These are phyloP conservation scores for Zea mays DNA, from an alignment of 176 grass and related monocot genomes.

Conservation along the genomic window DNA sequence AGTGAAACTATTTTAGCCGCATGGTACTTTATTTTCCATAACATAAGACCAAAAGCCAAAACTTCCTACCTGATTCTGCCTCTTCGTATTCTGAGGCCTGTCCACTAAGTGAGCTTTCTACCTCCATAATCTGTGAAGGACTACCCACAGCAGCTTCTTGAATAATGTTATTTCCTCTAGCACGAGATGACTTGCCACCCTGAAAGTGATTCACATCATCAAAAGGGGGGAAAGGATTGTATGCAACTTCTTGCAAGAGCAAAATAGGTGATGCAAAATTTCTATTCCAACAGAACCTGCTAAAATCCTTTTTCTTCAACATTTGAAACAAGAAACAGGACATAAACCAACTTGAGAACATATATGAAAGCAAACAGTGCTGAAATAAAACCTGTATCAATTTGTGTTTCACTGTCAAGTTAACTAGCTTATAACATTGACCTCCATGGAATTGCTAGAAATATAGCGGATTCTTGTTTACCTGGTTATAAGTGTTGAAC, in stretches of 20 bases:
- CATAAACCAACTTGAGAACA: not conserved
- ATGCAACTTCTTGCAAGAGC: constrained; percentile 10
- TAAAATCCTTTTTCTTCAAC: not conserved
- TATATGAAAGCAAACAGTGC: constrained; percentile 3
- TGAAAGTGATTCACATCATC: constrained; percentile 33
- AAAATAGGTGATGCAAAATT: not conserved
- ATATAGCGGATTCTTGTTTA: not conserved
- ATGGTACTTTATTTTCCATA: constrained; percentile 45
- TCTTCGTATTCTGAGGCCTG: constrained; percentile 84
- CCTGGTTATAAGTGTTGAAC: constrained; percentile 6
- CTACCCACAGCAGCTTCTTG: constrained; percentile 58
- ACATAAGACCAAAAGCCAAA: constrained; percentile 25
- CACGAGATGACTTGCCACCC: constrained; percentile 66
- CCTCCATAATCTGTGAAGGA: constrained; percentile 69
- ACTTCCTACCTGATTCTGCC: constrained; percentile 76
- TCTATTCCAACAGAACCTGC: not conserved
- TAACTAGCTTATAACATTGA: too few relatives aligned
- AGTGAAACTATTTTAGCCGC: constrained; percentile 67
- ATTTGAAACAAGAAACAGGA: constrained; percentile 6
- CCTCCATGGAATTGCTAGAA: not conserved
- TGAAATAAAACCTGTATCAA: constrained; percentile 7
- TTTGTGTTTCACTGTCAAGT: constrained; percentile 10
- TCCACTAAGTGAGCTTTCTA: constrained; percentile 78
- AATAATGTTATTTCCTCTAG: constrained; percentile 50
- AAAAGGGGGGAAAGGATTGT: not conserved